Base-by-base conservation (phyloP, 2,329 filamentous ascomycete genomes). In the Nemania abortiva region DNA sequence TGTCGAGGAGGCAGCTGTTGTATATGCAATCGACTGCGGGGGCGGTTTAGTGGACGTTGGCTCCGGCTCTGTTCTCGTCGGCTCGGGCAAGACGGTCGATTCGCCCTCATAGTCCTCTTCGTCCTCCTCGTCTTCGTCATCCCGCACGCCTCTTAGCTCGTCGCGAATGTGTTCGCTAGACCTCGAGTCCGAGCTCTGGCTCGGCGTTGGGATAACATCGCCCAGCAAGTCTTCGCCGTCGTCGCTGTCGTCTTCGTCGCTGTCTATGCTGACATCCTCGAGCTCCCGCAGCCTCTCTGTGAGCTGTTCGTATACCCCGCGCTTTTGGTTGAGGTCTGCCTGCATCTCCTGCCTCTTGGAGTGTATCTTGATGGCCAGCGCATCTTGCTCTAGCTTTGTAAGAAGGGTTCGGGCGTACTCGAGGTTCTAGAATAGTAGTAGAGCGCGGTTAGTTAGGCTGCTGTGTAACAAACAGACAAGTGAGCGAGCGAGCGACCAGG, bases 381-480 rank as follows among this genome's bases (percentile, higher is more conserved):
- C 86, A 73, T 92, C 88, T 74, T 93, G 91, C 78, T 94, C 92
- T 50, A 94, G 86, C 68, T 86, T 89, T 22, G 91, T 86, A 65
- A 95, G 87, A 34, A 92, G 85, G 0, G 85, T 86, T 49, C 90
- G 88, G 22, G 92, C 92, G 77, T 92, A 89, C 73, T 92, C 88
- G 69, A 95, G 83, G 75, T 94, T 95, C 88, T 92, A 70, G 18
- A 9, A 24, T 6, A 10, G 64, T 66, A 62, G 20, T 22, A 42
- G 31, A 20, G n/a, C 13, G 31, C 24, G 18, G 31, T 37, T 39
- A 55, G 53, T 37, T 39, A 39, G 53, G 53, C 2, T 31, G 31
- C 5, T 10, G 11, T 18, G 5, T 15, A 22, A 24, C 6, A 24
- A 49, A 49, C 47, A 49, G 22, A 18, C 47, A 49, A 22, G 47